Base-by-base conservation (phyloP, 2,329 filamentous ascomycete genomes). In the Talaromyces sp. region DNA sequence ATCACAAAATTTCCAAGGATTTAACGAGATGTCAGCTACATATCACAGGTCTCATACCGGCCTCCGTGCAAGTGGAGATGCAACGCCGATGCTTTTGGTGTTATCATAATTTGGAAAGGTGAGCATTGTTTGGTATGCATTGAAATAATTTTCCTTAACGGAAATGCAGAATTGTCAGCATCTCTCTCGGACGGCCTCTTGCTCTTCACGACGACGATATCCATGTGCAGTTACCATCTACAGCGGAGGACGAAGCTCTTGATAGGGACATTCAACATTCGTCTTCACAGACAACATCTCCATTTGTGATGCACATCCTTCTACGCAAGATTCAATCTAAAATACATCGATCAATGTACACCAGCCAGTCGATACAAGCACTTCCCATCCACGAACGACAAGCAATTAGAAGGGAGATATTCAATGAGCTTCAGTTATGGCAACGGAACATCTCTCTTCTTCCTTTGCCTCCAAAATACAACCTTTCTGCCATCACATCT, bases 141-240 rank as follows among this genome's bases (percentile, higher is more conserved):
- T 29, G 13, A 14, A 43, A 27, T 26, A 31, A 14, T 8, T 21
- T 29, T 21, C 26, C 11, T 19, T 32, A 51, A 58, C 21, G 14
- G 32, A n/a, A 32, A 14, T 5, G n/a, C 21, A 60, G 58, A 27
- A 60, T 60, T 19, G 58, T 60, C 52, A 56, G 53, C 52, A 60
- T 60, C 53, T 55, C 51, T 32, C 53, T 60, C 7, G 58, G 58
- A n/a, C 35, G 58, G 13, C 52, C 52, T 2, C 43, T 60, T 31
- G 38, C 51, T n/a, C 52, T 60, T 43, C 58, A 60, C 19, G 52
- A 60, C 24, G 58, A 60, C 21, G 58, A 60, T 51, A 56, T 60
- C 38, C 24, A 50, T 11, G 53, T 60, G 8, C 24, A 32, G n/a
- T 56, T 60, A 55, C 58, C 58, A 49, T 60, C 52, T 24, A 14